Conservation (phyloP, 345 rosid genomes). For the Noccaea bulbosa region DNA sequence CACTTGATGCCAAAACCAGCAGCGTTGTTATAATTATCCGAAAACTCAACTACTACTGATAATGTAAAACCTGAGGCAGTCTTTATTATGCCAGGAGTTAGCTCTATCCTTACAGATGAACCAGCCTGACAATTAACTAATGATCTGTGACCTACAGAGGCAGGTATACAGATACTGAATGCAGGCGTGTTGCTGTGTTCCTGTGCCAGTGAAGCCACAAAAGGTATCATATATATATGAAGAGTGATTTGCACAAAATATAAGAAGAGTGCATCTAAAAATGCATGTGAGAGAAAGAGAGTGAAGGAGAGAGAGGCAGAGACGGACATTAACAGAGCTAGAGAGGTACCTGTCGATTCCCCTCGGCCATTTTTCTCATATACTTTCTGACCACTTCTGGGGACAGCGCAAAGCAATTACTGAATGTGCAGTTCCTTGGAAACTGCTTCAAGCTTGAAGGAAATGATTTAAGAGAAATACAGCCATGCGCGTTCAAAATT, state of each 20-base stretch:
- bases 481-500: conserved; percentile 24
- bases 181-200: background rate
- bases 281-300: background rate
- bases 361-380: background rate
- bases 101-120: conserved; percentile 13
- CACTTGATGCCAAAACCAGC: conserved; percentile 33
- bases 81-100: conserved; percentile 12
- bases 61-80: conserved; percentile 35
- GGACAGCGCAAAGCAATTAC: conserved; percentile 36
- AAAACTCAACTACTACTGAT: conserved; percentile 32
- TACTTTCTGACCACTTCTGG: background rate
- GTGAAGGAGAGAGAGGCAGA: background rate
- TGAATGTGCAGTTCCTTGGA: conserved; percentile 26
- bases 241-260: too few species aligned
- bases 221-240: background rate
- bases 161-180: conserved; percentile 30
- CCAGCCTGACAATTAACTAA: conserved; percentile 7
- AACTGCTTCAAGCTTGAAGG: background rate
- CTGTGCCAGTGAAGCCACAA: background rate
- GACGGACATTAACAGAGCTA: background rate
- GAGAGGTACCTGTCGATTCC: background rate
- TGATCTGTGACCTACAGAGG: conserved; percentile 16
- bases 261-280: background rate
- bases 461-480: conserved; percentile 25
- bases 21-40: conserved; percentile 2